Evolutionary conservation across 257 asterid species (phyloP).

Genomic region (Przewalskia tangutica): DNA sequence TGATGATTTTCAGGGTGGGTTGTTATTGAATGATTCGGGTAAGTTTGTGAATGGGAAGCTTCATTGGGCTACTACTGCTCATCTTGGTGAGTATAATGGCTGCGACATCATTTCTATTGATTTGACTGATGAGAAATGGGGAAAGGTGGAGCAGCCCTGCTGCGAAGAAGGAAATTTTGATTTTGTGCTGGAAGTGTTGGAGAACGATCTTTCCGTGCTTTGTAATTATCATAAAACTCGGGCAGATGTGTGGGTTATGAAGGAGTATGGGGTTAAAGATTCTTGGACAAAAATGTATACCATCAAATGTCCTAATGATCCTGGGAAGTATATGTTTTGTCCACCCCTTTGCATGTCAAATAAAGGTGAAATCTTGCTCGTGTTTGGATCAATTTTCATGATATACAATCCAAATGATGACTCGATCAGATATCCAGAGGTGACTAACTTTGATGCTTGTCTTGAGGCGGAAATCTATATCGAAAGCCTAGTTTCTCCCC

Average conservation of each 20-base stretch:
- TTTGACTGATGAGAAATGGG: conserved; percentile 3
- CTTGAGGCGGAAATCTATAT: conserved; percentile 16
- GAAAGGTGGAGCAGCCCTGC: conserved; percentile 5
- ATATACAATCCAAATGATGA: conserved; percentile 23
- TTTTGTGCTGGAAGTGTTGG: conserved; percentile 24
- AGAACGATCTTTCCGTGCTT: conserved; percentile 30
- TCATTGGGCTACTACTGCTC: conserved; percentile 21
- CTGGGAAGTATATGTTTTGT: conserved; percentile 11
- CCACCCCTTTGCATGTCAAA: conserved; percentile 21
- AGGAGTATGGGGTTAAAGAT: conserved; percentile 24
- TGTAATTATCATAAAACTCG: conserved; percentile 13
- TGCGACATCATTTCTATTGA: conserved; percentile 15
- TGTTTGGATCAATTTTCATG: conserved; percentile 19
- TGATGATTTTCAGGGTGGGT: background rate
- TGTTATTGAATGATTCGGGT: background rate
- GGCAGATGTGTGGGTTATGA: conserved; percentile 49
- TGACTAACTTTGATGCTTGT: conserved; percentile 6
- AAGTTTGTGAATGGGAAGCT: conserved; percentile 14
- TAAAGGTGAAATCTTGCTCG: conserved; percentile 33
- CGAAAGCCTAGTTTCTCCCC: conserved; percentile 34
- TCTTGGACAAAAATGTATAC: conserved; percentile 39
- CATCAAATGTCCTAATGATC: conserved; percentile 23
- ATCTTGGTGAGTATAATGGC: background rate
- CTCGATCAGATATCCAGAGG: conserved; percentile 20
- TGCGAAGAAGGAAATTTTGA: conserved; percentile 11